Conservation (phyloP, 2,329 filamentous ascomycete species). For the Alternaria longipes region DNA sequence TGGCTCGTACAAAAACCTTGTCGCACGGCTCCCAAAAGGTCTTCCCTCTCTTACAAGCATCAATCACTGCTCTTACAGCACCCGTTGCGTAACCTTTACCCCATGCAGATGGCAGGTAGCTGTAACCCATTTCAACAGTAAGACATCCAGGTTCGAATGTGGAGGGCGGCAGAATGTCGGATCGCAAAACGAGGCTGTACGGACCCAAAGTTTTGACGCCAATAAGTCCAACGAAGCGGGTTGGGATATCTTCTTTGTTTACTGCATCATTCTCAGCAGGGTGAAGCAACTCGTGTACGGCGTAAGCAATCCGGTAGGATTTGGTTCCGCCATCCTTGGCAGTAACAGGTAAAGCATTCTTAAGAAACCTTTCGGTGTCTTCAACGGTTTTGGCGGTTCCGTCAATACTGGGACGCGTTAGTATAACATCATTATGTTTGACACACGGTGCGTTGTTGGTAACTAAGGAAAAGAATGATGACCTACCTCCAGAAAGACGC, state of each 20-base stretch:
- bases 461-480: not conserved
- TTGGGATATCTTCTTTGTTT: slow-evolving; percentile 3
- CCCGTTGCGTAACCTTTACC: slow-evolving; percentile 35
- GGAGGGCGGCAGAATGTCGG: slow-evolving; percentile 21
- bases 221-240: slow-evolving; percentile 36
- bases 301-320: slow-evolving; percentile 36
- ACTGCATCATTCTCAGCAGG: not conserved
- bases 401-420: slow-evolving; percentile 29
- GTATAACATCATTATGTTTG: not conserved
- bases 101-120: slow-evolving; percentile 34
- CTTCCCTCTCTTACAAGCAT: slow-evolving; percentile 25
- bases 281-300: slow-evolving; percentile 37
- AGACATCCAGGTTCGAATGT: slow-evolving; percentile 26
- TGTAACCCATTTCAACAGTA: slow-evolving; percentile 33
- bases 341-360: slow-evolving; percentile 22
- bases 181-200: slow-evolving; percentile 22
- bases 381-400: slow-evolving; percentile 36
- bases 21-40: slow-evolving; percentile 37
- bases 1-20: slow-evolving; percentile 41
- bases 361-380: slow-evolving; percentile 38
- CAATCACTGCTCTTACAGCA: slow-evolving; percentile 34
- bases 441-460: not conserved
- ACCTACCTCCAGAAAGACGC: slow-evolving; percentile 45
- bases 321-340: slow-evolving; percentile 21
- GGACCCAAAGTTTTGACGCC: slow-evolving; percentile 29